phyloP scores from a whole-genome alignment of 208 protist species.

The Trypanosoma conorhini region DNA sequence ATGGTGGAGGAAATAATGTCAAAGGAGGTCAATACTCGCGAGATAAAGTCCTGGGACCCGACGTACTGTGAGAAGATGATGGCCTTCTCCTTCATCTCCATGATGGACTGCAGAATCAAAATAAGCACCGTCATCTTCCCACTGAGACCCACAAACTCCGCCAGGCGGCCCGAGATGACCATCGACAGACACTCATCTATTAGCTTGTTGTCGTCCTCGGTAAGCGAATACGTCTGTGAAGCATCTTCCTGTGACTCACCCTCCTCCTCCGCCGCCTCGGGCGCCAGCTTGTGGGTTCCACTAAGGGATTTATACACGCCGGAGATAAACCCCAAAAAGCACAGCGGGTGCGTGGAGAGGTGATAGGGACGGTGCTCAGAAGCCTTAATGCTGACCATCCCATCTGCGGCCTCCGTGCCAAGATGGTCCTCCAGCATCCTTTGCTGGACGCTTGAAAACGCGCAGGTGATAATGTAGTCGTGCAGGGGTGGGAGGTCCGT shows the following conservation, averaged over 20 bases:
- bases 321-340: slow-evolving; percentile 72
- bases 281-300: slow-evolving; percentile 13
- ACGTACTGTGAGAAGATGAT: slow-evolving; percentile 92
- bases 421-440: slow-evolving; percentile 34
- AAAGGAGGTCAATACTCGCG: slow-evolving; percentile 53
- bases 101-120: slow-evolving; percentile 54
- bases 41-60: slow-evolving; percentile 79
- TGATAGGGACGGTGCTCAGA: slow-evolving; percentile 72
- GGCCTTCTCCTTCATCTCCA: slow-evolving; percentile 57
- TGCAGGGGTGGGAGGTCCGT: slow-evolving; percentile 76
- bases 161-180: slow-evolving; percentile 42
- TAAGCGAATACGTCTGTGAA: slow-evolving; percentile 27
- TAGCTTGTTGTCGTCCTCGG: slow-evolving; percentile 31
- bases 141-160: slow-evolving; percentile 62
- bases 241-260: slow-evolving; percentile 15
- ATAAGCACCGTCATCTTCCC: slow-evolving; percentile 77
- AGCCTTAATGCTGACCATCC: slow-evolving; percentile 30
- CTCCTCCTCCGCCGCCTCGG: slow-evolving; percentile 20
- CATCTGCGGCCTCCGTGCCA: slow-evolving; percentile 5
- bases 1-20: slow-evolving; percentile 58
- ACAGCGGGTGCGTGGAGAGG: slow-evolving; percentile 81
- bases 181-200: slow-evolving; percentile 48
- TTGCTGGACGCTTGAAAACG: slow-evolving; percentile 52
- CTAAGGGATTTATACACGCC: slow-evolving; percentile 58
- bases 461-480: slow-evolving; percentile 85